Base-by-base conservation (phyloP, 495 filamentous ascomycete genomes). In the Penicillium steckii region DNA sequence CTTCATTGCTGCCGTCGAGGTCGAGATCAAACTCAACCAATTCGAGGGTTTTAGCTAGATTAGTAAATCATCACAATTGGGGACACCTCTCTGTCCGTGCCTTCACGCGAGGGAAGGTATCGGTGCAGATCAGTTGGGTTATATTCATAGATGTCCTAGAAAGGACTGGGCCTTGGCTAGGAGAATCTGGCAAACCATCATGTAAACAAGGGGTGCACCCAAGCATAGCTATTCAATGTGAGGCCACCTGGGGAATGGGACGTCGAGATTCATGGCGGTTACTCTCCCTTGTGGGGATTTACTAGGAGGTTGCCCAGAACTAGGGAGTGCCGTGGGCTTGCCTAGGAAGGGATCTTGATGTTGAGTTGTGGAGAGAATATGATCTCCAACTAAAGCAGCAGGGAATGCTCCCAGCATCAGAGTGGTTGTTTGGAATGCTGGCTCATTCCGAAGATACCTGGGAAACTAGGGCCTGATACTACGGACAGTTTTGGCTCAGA, bases 111-210 rank as follows among this genome's bases (percentile, higher is more conserved):
- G 35, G 44, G 30, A 43, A 46, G 46, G 23, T 32, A 29, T 15
- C 38, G 9, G 45, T 62, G 62, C 56, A 61, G 62, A 62, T 65
- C 62, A 51, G 35, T 22, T 30, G 13, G 42, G 35, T 65, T 65
- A 60, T 62, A 65, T 60, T 46, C 46, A 46, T 37, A n/a, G n/a
- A 29, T 15, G 17, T 2, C n/a, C 17, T 10, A 21, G 12, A 33
- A 27, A 15, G 8, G 29, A 22, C 23, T 18, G 8, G 46, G 22
- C 18, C 44, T 50, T 17, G 10, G 25, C 8, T 21, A 13, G 48
- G 30, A 42, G 29, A 19, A 17, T 40, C 1, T 17, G 29, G 32
- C 42, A 44, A 40, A 13, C 22, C 21, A 43, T 45, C 29, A 23
- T 30, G 51, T 53, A 57, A 60, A 55, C 35, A 50, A 52, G 55